Conservation (phyloP, 2,329 filamentous ascomycete species). For the Fusarium compactum region DNA sequence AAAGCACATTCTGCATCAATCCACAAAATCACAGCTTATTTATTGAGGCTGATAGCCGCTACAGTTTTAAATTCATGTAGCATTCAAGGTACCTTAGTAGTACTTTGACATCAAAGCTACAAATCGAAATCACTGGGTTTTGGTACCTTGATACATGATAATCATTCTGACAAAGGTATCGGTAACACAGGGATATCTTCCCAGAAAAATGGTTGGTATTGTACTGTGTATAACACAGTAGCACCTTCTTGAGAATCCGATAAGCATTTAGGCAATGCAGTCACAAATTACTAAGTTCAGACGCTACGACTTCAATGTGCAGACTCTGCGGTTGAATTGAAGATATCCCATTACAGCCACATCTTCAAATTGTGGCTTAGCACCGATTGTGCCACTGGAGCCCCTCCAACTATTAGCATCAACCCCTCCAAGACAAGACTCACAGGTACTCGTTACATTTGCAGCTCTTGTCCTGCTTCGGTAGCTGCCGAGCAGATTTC, state of each 20-base stretch:
- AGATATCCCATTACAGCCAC: constrained; percentile 16
- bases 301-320: neutral
- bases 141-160: neutral
- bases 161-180: neutral
- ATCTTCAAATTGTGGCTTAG: constrained; percentile 11
- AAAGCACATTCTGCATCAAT: neutral
- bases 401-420: constrained; percentile 18
- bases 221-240: neutral
- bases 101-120: neutral
- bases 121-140: neutral
- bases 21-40: neutral
- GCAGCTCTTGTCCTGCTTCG: constrained; percentile 25
- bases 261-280: neutral
- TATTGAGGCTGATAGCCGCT: neutral
- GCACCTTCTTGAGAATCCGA: neutral
- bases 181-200: neutral
- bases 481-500: constrained; percentile 37
- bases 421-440: constrained; percentile 27
- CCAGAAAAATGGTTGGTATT: neutral
- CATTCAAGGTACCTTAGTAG: neutral
- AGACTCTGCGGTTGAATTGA: neutral
- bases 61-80: neutral
- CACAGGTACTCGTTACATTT: neutral
- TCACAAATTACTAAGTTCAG: neutral
- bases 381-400: constrained; percentile 4